Base-by-base conservation (phyloP, 108 stramenopile genomes). In the Conticribra weissflogii region DNA sequence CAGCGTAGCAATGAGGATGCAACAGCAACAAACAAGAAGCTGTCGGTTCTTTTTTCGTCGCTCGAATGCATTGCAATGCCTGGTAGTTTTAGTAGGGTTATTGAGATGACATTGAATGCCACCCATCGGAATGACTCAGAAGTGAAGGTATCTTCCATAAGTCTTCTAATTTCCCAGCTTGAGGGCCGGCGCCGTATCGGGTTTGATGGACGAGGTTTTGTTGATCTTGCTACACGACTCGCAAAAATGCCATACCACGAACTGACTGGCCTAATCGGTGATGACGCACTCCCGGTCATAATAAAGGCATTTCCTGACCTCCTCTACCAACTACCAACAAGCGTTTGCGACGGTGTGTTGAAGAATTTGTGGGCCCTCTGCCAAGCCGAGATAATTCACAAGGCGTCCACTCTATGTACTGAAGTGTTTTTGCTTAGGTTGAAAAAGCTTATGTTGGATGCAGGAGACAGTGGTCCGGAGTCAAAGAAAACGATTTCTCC, bases 201-300 rank as follows among this genome's bases (percentile, higher is more conserved):
- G 3, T 85, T 88, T 62, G 90, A 88, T 63, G 90, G 87, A 19
- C 71, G 84, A 34, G 90, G 88, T 5, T 91, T 84, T 60, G 44
- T 85, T 31, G 83, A 83, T 22, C 56, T 85, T 21, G 81, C 81
- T 14, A 50, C 73, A 22, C 78, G 83, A 17, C 71, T 86, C 23
- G 54, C 76, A 18, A 85, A 73, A 65, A 78, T 81, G 72, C 56
- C 84, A 3, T 9, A 53, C 18, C 44, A 78, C 15, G 34, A 59
- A 8, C 75, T 80, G 2, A 51, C 54, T 34, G 59, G 60, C 23
- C 17, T 78, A 22, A 34, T 86, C 9, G 82, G 83, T 28, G 2
- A 34, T 2, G 34, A 63, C 5, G 69, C 58, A 59, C 59, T 70
- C 5, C 56, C 68, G 25, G 55, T 69, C 2, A 68, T 87, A 49